These are phyloP conservation scores for Silybum marianum DNA, from an alignment of 129 eudicot species.

Conservation along the genomic window DNA sequence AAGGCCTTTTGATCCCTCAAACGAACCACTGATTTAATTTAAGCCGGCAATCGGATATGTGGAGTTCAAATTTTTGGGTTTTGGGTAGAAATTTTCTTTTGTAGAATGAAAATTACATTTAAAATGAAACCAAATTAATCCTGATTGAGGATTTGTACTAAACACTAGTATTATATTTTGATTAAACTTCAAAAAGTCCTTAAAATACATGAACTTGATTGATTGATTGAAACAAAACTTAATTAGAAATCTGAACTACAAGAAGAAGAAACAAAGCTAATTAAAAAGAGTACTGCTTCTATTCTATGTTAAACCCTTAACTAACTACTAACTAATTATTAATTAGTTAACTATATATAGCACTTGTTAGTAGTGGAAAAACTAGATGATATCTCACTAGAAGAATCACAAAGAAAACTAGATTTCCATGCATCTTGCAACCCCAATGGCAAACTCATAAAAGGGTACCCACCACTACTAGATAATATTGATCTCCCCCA, in stretches of 20 bases:
- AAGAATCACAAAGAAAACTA: slow-evolving; percentile 73
- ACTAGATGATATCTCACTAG: slow-evolving; percentile 68
- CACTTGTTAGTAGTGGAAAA: slow-evolving; percentile 73
- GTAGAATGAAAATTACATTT: neutral
- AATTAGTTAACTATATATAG: slow-evolving; percentile 29
- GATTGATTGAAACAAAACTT: slow-evolving; percentile 38
- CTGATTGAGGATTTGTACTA: slow-evolving; percentile 20
- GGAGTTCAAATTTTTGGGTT: neutral
- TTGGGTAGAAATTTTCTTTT: neutral
- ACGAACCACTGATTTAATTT: neutral
- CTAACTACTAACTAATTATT: slow-evolving; percentile 23
- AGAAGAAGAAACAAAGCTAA: slow-evolving; percentile 2
- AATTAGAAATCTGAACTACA: slow-evolving; percentile 34
- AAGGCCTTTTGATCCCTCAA: neutral
- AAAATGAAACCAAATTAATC: slow-evolving; percentile 1
- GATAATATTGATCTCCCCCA: slow-evolving; percentile 42
- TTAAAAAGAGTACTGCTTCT: slow-evolving; percentile 29
- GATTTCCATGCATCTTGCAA: slow-evolving; percentile 62
- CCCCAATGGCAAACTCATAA: slow-evolving; percentile 45
- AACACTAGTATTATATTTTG: slow-evolving; percentile 15
- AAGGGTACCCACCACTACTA: slow-evolving; percentile 40
- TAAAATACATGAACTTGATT: slow-evolving; percentile 39
- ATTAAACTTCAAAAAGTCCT: slow-evolving; percentile 24
- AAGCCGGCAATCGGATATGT: too few relatives aligned
- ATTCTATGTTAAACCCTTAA: slow-evolving; percentile 41